Conservation (phyloP, 257 asterid species). For the Solanum gracilifrons region DNA sequence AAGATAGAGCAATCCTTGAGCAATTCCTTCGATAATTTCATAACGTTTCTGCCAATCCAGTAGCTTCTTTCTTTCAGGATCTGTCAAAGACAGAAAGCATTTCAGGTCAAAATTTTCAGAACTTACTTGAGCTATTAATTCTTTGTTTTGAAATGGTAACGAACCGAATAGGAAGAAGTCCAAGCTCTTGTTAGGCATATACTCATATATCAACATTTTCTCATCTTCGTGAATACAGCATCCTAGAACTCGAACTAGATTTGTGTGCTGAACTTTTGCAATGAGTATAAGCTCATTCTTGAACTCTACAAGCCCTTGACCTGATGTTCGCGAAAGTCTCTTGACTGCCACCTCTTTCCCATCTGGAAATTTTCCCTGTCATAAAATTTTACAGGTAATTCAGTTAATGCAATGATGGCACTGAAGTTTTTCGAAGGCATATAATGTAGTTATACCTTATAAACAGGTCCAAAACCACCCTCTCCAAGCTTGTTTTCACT, state of each 20-base stretch:
- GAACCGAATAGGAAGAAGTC: slow-evolving; percentile 46
- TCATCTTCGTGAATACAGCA: slow-evolving; percentile 45
- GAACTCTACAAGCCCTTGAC: slow-evolving; percentile 55
- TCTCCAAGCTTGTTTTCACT: slow-evolving; percentile 32
- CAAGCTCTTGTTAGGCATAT: slow-evolving; percentile 34
- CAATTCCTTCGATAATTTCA: slow-evolving; percentile 9
- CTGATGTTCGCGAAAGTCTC: slow-evolving; percentile 40
- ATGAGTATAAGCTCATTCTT: slow-evolving; percentile 50
- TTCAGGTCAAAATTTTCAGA: background rate
- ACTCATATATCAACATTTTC: slow-evolving; percentile 51
- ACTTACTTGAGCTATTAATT: background rate
- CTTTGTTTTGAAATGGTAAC: background rate
- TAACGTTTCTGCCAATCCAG: slow-evolving; percentile 20
- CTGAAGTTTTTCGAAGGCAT: background rate
- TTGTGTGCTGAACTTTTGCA: slow-evolving; percentile 53
- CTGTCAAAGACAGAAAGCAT: background rate
- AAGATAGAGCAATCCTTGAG: background rate
- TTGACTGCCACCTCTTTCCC: slow-evolving; percentile 55
- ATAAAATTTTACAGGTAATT: background rate
- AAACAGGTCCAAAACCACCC: slow-evolving; percentile 64
- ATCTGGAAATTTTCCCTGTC: slow-evolving; percentile 36
- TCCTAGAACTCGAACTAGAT: slow-evolving; percentile 50
- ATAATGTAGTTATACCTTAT: background rate
- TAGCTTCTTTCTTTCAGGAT: slow-evolving; percentile 2
- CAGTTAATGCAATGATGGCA: background rate